phyloP scores from a whole-genome alignment of 2,329 filamentous ascomycete genomes.

The Myrmaecium sp. region DNA sequence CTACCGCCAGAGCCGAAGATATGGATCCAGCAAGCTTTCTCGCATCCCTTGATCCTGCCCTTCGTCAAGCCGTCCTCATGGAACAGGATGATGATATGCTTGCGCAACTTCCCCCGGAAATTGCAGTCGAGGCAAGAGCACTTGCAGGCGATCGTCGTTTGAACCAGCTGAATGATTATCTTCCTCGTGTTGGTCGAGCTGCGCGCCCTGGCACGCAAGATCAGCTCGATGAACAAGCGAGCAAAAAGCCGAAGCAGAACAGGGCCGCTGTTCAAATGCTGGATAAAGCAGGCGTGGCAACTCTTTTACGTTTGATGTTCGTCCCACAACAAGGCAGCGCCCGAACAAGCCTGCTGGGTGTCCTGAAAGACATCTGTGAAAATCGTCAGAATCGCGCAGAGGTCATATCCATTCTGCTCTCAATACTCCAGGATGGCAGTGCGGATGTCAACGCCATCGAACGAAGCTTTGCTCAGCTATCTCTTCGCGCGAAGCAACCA shows the following conservation, averaged over 20 bases:
- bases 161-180: conserved; percentile 30
- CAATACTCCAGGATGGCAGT: conserved; percentile 90
- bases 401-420: conserved; percentile 79
- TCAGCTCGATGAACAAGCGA: conserved; percentile 29
- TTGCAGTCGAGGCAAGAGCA: conserved; percentile 71
- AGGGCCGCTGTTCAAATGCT: conserved; percentile 89
- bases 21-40: conserved; percentile 91
- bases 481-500: conserved; percentile 66
- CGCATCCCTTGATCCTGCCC: conserved; percentile 67
- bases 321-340: conserved; percentile 81
- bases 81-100: conserved; percentile 84
- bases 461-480: conserved; percentile 85
- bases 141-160: conserved; percentile 39
- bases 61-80: conserved; percentile 74
- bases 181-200: conserved; percentile 8
- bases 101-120: conserved; percentile 65
- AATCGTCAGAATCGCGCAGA: conserved; percentile 93
- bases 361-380: conserved; percentile 82
- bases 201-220: conserved; percentile 14
- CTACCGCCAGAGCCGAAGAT: conserved; percentile 46
- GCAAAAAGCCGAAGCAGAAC: conserved; percentile 47
- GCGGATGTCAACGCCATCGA: conserved; percentile 86
- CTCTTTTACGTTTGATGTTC: conserved; percentile 96
- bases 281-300: conserved; percentile 88
- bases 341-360: conserved; percentile 65